Evolutionary conservation across 371 early-diverging fungal species (phyloP), one percentile per base, ranked within the genome.

Genomic region (Actinomucor elegans): DNA sequence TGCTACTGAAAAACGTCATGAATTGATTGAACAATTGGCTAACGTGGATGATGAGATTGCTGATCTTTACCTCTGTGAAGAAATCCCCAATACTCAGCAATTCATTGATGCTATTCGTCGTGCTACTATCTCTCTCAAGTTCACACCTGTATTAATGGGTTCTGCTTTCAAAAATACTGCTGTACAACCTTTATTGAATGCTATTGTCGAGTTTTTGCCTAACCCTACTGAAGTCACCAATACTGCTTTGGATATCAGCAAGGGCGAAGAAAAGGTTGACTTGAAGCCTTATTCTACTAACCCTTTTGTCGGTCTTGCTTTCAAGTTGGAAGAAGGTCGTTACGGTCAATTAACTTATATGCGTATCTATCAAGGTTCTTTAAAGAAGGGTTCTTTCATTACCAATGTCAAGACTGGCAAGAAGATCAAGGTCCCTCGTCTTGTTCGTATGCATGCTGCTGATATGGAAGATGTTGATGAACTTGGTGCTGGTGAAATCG

Each of bases 371-470:
- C 97, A 96, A 77, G 99, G 99, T 47, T 77, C 82, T 37, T 70
- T 98, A 55, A 81, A 82, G 59, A 93, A 90, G 72, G 97, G 97
- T 37, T 85, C 85, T 45, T 89, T 85, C 61, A 85, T 96, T 51
- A 79, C 85, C 54, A 96, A 97, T 67, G 85, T 90, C 44, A 87
- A 89, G 74, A 94, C 92, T 29, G 95, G 94, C 45, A 97, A 97
- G 77, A 88, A 84, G 74, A 88, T 95, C 71, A 98, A 97, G 83
- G 91, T 98, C 4, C 89, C 97, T 42, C 84, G 97, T 34, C 80
- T 98, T 45, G 97, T 94, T 32, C 92, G 99, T 61, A 98, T 98
- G 99, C 99, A 98, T 75, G 90, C 96, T 49, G 89, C 95, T 66
- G 94, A 96, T 71, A 94, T 97, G 93, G 97, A 98, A 73, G 98